Evolutionary conservation across 2,329 filamentous ascomycete species (phyloP).

Genomic region (Boeremia lycopersici): DNA sequence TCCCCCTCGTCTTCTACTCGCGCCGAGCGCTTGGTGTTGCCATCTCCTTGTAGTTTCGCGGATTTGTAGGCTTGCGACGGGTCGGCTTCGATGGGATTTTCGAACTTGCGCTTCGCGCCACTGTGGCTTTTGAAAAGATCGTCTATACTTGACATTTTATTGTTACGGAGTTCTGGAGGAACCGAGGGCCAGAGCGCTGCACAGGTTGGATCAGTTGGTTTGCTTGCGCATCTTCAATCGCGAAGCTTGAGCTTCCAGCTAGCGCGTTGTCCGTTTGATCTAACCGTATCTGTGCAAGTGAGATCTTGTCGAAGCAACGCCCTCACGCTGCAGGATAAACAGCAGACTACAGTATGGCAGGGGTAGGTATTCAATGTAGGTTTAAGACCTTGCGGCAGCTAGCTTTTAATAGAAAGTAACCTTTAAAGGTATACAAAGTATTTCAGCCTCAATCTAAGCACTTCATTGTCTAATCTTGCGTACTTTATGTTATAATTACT

Average conservation of each 20-base stretch:
- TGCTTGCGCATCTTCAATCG: slow-evolving; percentile 7
- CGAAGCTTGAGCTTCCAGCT: slow-evolving; percentile 9
- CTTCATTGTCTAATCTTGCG: too few relatives aligned
- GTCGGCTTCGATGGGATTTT: slow-evolving; percentile 59
- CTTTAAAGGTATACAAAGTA: too few relatives aligned
- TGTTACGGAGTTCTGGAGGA: background rate
- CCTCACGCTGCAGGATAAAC: too few relatives aligned
- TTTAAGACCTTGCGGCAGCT: too few relatives aligned
- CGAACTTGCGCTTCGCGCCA: slow-evolving; percentile 65
- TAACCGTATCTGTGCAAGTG: background rate
- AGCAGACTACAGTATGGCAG: too few relatives aligned
- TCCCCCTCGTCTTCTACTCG: slow-evolving; percentile 57
- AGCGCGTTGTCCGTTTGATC: background rate
- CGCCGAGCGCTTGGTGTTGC: slow-evolving; percentile 56
- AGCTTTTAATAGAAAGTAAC: too few relatives aligned
- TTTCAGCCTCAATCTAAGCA: too few relatives aligned
- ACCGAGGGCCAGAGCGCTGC: background rate
- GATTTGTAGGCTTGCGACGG: slow-evolving; percentile 67
- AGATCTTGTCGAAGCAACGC: background rate
- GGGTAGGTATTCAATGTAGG: too few relatives aligned
- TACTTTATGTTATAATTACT: too few relatives aligned
- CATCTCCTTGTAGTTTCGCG: slow-evolving; percentile 59
- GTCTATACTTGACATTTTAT: slow-evolving; percentile 63
- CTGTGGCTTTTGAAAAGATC: slow-evolving; percentile 67
- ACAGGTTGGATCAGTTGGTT: background rate